Conservation (phyloP, 257 asterid genomes). For the Scutellaria minor region DNA sequence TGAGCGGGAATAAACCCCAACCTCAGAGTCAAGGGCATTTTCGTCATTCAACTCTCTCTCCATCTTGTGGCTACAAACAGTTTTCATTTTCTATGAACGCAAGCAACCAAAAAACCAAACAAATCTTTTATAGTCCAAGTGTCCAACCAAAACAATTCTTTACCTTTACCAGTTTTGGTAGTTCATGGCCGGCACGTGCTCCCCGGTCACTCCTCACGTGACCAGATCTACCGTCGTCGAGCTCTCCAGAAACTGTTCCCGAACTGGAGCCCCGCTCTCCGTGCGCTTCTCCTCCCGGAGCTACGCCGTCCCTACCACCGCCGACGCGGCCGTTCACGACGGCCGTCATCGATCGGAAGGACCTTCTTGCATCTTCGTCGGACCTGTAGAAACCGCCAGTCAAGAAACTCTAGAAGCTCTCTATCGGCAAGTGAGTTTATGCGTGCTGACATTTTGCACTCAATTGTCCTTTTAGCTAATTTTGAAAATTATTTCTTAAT, state of each 20-base stretch:
- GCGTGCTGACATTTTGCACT: background rate
- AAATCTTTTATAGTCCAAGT: background rate
- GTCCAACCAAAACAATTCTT: background rate
- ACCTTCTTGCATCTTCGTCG: slow-evolving; percentile 91
- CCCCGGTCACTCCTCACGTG: slow-evolving; percentile 57
- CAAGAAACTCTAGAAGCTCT: slow-evolving; percentile 96
- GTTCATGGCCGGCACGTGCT: slow-evolving; percentile 82
- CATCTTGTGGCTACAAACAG: slow-evolving; percentile 34
- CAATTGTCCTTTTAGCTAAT: background rate
- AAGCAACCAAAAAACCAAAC: slow-evolving; percentile 2
- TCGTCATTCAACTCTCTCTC: slow-evolving; percentile 26
- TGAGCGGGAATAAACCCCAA: slow-evolving; percentile 26
- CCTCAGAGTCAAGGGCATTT: slow-evolving; percentile 34
- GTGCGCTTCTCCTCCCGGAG: slow-evolving; percentile 59
- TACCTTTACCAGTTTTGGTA: slow-evolving; percentile 18
- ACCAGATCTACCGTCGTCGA: slow-evolving; percentile 54
- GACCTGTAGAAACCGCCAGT: slow-evolving; percentile 88
- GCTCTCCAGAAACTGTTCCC: slow-evolving; percentile 45
- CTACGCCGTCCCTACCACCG: slow-evolving; percentile 48
- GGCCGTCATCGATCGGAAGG: slow-evolving; percentile 58
- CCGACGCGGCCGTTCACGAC: slow-evolving; percentile 39
- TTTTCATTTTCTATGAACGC: background rate
- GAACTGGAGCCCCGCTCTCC: slow-evolving; percentile 53
- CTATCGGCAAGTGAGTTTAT: slow-evolving; percentile 67
- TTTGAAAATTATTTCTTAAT: background rate